phyloP scores from a whole-genome alignment of 306 rosid species.

The Prunus padus region DNA sequence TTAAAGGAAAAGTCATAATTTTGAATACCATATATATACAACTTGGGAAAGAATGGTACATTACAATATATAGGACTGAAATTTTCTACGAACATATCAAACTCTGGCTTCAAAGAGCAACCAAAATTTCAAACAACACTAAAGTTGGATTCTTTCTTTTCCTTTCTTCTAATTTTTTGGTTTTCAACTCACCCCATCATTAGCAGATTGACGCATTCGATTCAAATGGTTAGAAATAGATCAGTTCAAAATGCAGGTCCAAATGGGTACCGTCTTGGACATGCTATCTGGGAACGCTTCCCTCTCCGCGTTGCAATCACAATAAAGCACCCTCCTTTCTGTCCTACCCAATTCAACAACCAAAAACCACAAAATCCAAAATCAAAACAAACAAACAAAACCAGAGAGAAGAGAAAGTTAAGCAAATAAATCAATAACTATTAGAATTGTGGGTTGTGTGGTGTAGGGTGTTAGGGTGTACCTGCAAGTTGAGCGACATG shows the following conservation, averaged over 20 bases:
- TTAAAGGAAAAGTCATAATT: not conserved
- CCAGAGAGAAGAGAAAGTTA: not conserved
- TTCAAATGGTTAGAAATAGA: slow-evolving; percentile 44
- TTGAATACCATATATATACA: not conserved
- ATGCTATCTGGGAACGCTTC: slow-evolving; percentile 94
- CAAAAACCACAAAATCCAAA: not conserved
- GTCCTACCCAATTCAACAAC: slow-evolving; percentile 55
- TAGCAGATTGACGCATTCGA: slow-evolving; percentile 24
- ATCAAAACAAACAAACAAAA: not conserved
- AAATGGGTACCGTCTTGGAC: slow-evolving; percentile 94
- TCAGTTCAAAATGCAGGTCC: slow-evolving; percentile 87
- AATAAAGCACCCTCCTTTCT: slow-evolving; percentile 78
- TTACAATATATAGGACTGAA: not conserved
- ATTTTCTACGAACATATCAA: not conserved
- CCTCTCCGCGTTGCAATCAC: slow-evolving; percentile 91
- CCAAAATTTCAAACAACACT: not conserved
- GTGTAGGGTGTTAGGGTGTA: slow-evolving; percentile 6
- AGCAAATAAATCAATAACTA: too few species aligned
- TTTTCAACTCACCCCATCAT: slow-evolving; percentile 36
- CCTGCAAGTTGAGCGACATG: slow-evolving; percentile 86
- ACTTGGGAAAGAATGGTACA: not conserved
- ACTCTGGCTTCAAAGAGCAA: not conserved
- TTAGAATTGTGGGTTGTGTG: too few species aligned
- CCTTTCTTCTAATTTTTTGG: not conserved
- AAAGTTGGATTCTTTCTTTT: not conserved